A percentile compares a stretch with the other conserved stretches of the same genome.
These are phyloP conservation scores for Pichia gijzeniarum DNA, from an alignment of 805 yeast genomes.

Conservation along the genomic window DNA sequence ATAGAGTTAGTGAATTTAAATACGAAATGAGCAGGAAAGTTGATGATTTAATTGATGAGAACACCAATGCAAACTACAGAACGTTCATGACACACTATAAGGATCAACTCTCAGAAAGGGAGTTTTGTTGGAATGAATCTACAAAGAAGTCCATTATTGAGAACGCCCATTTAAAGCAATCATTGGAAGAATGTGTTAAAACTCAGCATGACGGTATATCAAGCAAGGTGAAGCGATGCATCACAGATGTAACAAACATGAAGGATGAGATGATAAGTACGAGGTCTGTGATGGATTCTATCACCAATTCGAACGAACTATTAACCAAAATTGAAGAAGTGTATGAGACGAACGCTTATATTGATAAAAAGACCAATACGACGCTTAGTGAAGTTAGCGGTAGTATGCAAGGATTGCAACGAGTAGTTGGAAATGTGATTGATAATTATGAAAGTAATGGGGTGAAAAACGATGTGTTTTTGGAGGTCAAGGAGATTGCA, in stretches of 20 bases:
- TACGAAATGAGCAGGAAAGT: conserved; percentile 1
- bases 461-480: no score
- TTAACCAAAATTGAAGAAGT: no score
- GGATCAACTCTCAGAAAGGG: background rate
- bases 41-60: background rate
- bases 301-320: no score
- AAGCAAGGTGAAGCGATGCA: background rate
- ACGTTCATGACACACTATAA: background rate
- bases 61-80: background rate
- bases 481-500: no score
- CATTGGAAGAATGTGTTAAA: background rate
- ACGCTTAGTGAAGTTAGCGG: no score
- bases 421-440: no score
- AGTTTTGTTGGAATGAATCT: background rate
- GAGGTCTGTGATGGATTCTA: no score
- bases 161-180: background rate
- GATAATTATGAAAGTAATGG: no score
- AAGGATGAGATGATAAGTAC: background rate
- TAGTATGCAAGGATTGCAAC: no score
- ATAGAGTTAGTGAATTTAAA: conserved; percentile 2
- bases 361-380: no score
- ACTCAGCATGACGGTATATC: background rate
- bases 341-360: no score
- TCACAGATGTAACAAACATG: background rate
- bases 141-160: background rate